Evolutionary conservation across 352 stramenopile species (phyloP), one percentile per base, ranked within the genome.

Genomic region (Phytophthora colocasiae): DNA sequence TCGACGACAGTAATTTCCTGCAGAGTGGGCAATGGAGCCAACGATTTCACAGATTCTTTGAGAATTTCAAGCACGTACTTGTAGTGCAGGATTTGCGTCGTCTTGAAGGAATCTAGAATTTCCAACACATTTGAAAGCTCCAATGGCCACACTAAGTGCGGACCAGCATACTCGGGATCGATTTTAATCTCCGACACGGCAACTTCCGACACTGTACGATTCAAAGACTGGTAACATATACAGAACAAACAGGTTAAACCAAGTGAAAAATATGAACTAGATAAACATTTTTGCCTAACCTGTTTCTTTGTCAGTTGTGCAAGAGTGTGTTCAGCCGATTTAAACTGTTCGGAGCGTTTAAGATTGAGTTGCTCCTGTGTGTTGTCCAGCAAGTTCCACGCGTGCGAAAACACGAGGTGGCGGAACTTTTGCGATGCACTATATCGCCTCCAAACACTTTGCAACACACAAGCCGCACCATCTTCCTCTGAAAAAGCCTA

Each of bases 51-150:
- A 10, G 66, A 71, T 58, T 90, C 77, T 19, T 84, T 85, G 10
- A 98, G 63, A 27, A 98, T 71, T 59, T 97, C 85, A 34, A 96
- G 70, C 50, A 97, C 89, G 64, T 98, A 96, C 71, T 97, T 97
- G 78, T 93, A 84, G 71, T 98, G 91, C 31, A 98, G 65, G 1
- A 96, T 65, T 27, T 85, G 70, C 22, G 87, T 93, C 38, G 87
- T 88, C 63, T 98, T 98, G 60, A 98, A 98, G 5, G 92, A 81
- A 52, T 97, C 91, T 34, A 98, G 71, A 75, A 98, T 88, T 10
- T 89, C 77, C 38, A 98, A 59, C 32, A 97, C 88, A 58, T 93
- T 95, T 6, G 87, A 71, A 10, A 97, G 75, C 17, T 83, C 83
- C 58, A 98, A 63, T 6, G 92, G 92, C 81, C 95, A 98, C 14